Evolutionary conservation across 768 basidiomycete species (phyloP), one percentile per base, ranked within the genome.

Genomic region (Tricholoma sp.): DNA sequence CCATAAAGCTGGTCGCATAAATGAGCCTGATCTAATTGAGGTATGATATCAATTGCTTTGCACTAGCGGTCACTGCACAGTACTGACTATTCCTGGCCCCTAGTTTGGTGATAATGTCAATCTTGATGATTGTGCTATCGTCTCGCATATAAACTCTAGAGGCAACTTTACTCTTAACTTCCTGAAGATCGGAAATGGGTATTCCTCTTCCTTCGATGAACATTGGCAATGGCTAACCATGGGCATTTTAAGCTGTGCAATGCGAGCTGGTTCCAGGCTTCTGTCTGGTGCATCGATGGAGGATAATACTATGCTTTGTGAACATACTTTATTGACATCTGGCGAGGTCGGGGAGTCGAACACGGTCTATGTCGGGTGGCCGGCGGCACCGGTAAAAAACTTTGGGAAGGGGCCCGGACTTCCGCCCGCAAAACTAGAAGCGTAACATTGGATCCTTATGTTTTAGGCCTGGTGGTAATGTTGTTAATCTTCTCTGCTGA

Each of bases 221-320:
- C 47, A 11, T 42, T 28, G 36, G 37, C 20, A 15, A 42, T 20
- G 42, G 36, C 44, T 28, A 42, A 41, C 32, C 2, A 45, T 15
- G 24, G 24, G 24, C 24, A 24, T 32, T 11, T 50, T 31, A 12
- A 76, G 74, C 36, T 74, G 72, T 56, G 76, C 78, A 0, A 64
- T 80, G 69, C 74, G 78, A 18, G 67, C 74, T 7, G 78, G 78
- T 32, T 77, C 76, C 8, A 70, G 78, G 20, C 66, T 80, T 5
- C 71, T 80, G 28, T 78, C 77, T 6, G 78, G 78, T 6, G 78
- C 78, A 10, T 76, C 77, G 10, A 80, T 80, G 78, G 78, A 80
- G 63, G 72, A 75, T 56, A 68, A 68, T 63, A 76, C 74, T 59
- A 76, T 79, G 74, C 75, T 80, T 6, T 72, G 68, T 60, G 78